These are phyloP conservation scores for Tricholoma flavovirens DNA, from an alignment of 768 basidiomycete species.

Conservation along the genomic window DNA sequence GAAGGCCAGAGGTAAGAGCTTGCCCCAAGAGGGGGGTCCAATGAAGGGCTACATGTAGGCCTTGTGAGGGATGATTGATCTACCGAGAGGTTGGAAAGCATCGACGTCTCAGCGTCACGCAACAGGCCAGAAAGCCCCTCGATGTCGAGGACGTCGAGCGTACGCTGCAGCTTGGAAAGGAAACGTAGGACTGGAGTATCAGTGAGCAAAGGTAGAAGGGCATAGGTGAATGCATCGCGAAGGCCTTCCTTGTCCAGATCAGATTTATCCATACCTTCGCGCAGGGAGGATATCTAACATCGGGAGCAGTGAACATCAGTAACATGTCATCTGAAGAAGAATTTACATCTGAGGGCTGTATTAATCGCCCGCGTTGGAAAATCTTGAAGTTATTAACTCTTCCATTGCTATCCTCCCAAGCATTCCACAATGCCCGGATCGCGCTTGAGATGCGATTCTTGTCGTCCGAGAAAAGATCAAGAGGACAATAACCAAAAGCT, in stretches of 20 bases:
- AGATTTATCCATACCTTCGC: slow-evolving; percentile 15
- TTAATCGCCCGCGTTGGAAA: slow-evolving; percentile 59
- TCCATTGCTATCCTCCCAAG: slow-evolving; percentile 64
- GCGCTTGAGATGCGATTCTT: slow-evolving; percentile 56
- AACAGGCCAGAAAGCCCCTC: slow-evolving; percentile 64
- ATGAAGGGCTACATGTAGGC: slow-evolving; percentile 1
- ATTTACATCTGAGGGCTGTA: slow-evolving; percentile 55
- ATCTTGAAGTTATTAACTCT: slow-evolving; percentile 77
- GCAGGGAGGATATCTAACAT: slow-evolving; percentile 23
- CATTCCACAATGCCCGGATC: slow-evolving; percentile 62
- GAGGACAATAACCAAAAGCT: slow-evolving; percentile 66
- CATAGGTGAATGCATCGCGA: slow-evolving; percentile 45
- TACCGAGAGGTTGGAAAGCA: slow-evolving; percentile 18
- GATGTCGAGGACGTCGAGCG: slow-evolving; percentile 79
- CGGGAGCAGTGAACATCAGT: background rate
- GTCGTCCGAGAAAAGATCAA: slow-evolving; percentile 83
- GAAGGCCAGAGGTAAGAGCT: slow-evolving; percentile 24
- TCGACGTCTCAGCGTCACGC: slow-evolving; percentile 23
- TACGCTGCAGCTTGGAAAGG: slow-evolving; percentile 61
- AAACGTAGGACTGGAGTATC: slow-evolving; percentile 46
- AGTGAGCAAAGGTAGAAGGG: slow-evolving; percentile 44
- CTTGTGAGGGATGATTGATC: slow-evolving; percentile 18
- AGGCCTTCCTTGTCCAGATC: slow-evolving; percentile 22
- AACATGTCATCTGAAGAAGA: background rate
- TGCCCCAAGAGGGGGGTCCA: slow-evolving; percentile 24